These are phyloP conservation scores for Colletotrichum karsti DNA, from an alignment of 2,329 filamentous ascomycete genomes.

Conservation along the genomic window DNA sequence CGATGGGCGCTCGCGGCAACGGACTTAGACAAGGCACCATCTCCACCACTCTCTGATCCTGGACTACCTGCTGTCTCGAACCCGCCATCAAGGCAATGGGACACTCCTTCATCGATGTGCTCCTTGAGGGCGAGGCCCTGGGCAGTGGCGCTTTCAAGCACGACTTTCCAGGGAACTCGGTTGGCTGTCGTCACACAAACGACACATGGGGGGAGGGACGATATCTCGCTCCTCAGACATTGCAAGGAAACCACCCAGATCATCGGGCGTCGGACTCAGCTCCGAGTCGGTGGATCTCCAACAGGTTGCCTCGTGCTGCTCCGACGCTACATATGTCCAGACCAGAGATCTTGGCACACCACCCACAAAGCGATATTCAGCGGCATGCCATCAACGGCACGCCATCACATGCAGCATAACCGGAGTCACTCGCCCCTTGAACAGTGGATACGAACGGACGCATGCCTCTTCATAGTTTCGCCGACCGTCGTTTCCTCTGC, in stretches of 20 bases:
- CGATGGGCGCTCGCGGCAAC: not conserved
- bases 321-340: not conserved
- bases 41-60: not conserved
- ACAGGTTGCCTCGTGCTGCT: not conserved
- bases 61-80: not conserved
- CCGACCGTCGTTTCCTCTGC: no score
- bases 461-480: not conserved
- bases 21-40: not conserved
- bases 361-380: not conserved
- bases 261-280: not conserved
- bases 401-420: not conserved
- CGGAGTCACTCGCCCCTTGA: not conserved
- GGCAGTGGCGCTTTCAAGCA: not conserved
- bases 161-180: not conserved
- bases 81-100: not conserved
- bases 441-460: not conserved
- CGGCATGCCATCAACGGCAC: not conserved
- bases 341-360: not conserved
- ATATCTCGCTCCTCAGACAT: not conserved
- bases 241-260: not conserved
- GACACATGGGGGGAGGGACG: no score
- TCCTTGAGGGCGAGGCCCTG: not conserved
- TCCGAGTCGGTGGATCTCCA: not conserved
- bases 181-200: no score
- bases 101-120: not conserved